These are phyloP conservation scores for Yarrowia sp. DNA, from an alignment of 805 yeast genomes.

Conservation along the genomic window DNA sequence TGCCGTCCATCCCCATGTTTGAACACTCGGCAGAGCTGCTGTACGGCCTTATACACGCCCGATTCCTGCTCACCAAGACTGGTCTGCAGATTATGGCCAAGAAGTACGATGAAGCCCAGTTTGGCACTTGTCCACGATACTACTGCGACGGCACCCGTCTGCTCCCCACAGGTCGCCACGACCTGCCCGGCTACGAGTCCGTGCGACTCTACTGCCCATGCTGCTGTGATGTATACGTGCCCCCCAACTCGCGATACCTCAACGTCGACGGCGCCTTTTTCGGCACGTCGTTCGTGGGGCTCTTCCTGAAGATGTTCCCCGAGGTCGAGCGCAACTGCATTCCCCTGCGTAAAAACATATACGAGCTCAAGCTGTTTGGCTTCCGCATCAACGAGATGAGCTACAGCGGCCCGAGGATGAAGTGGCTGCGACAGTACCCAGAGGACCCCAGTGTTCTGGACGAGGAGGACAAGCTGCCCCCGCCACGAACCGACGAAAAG, in stretches of 20 bases:
- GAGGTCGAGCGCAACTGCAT: conserved; percentile 81
- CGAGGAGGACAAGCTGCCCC: conserved; percentile 52
- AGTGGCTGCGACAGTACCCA: conserved; percentile 88
- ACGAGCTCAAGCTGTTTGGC: conserved; percentile 82
- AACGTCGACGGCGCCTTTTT: conserved; percentile 96
- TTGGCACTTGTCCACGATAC: conserved; percentile 91
- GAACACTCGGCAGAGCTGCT: conserved; percentile 91
- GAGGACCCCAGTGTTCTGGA: conserved; percentile 62
- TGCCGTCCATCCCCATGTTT: conserved; percentile 74
- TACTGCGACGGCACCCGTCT: conserved; percentile 88
- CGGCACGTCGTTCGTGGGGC: conserved; percentile 94
- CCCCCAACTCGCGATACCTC: conserved; percentile 82
- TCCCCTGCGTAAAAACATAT: conserved; percentile 58
- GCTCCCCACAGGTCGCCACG: conserved; percentile 90
- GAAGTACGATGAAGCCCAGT: conserved; percentile 85
- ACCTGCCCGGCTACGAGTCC: conserved; percentile 88
- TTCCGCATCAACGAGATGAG: conserved; percentile 79
- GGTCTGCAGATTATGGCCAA: conserved; percentile 89
- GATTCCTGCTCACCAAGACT: conserved; percentile 85
- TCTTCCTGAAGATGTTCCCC: conserved; percentile 89
- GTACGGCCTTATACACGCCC: conserved; percentile 92
- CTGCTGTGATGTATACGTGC: conserved; percentile 89
- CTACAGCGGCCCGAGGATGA: conserved; percentile 90
- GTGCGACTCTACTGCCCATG: conserved; percentile 93
- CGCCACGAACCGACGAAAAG: conserved; percentile 23